Evolutionary conservation across 768 basidiomycete genomes (phyloP), one percentile per base, ranked within the genome.

Genomic region (Tulasnella sp.): DNA sequence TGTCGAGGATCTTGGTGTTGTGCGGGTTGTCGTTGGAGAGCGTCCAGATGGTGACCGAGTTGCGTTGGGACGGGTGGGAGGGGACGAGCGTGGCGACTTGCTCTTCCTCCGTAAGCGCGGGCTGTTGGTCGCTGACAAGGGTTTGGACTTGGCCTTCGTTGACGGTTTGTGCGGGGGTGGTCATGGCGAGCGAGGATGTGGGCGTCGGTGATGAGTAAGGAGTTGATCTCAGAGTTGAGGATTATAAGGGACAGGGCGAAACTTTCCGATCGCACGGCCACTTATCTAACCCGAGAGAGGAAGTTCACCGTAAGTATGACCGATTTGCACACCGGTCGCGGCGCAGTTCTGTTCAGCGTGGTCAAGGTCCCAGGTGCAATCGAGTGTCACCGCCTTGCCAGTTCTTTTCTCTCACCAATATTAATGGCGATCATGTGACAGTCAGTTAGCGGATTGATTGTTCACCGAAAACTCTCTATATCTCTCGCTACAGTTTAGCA

Each of bases 1-100:
- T 37, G 26, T 72, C 63, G 17, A 63, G 41, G n/a, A 72, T 62
- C 62, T 47, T 62, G 22, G 71, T 72, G 36, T 72, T 72, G 39
- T 34, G 9, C 0, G 71, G 71, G 34, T 72, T 72, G 41, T 72
- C 71, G n/a, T 72, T 72, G 62, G 52, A 41, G n/a, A 72, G 42
- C 37, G 62, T 39, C 35, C 39, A 65, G 11, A 52, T 37, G 3
- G 71, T 72, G n/a, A 72, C 59, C 3, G 26, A 65, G 14, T 6
- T 5, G 3, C 52, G 37, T 34, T 72, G 59, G 11, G 71, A 63
- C 5, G 71, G 71, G 26, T 72, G 34, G n/a, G 62, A 62, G 19
- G 59, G 34, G 17, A 72, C 32, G 29, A 72, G 71, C n/a, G 71
- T 72, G 8, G 71, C 62, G 39, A 65, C 17, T 37, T 37, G 35